Conservation (phyloP, 148 eudicot species). For the Nyssa sinensis region DNA sequence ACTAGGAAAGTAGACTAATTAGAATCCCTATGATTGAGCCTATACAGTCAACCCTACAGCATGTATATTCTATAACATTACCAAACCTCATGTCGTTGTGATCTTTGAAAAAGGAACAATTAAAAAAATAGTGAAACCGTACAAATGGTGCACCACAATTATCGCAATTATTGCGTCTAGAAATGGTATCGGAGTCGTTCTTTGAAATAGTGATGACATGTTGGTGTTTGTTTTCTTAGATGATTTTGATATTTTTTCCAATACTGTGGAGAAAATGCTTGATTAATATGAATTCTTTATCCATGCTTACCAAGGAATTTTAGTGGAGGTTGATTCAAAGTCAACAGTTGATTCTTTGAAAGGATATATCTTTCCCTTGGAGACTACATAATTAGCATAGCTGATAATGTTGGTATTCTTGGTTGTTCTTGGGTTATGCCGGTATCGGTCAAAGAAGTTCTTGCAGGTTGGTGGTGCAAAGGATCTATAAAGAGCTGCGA, state of each 20-base stretch:
- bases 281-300: background rate
- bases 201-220: background rate
- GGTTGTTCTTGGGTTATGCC: too few relatives aligned
- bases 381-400: background rate
- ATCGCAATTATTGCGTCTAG: background rate
- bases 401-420: too few relatives aligned
- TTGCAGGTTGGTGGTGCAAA: too few relatives aligned
- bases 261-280: background rate
- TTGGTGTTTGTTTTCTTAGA: background rate
- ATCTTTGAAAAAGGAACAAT: background rate
- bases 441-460: too few relatives aligned
- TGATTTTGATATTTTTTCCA: background rate
- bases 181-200: background rate
- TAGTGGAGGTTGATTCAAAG: background rate
- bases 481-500: too few relatives aligned
- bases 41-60: too few relatives aligned
- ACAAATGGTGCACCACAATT: slow-evolving; percentile 14
- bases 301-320: background rate
- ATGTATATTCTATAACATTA: too few relatives aligned
- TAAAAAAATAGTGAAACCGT: background rate
- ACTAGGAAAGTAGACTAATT: too few relatives aligned
- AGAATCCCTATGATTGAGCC: too few relatives aligned
- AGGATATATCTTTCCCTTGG: background rate
- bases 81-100: background rate
- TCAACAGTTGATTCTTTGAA: background rate